A percentile compares a stretch with the other conserved stretches of the same genome.
Conservation (phyloP, 495 filamentous ascomycete species). For the Penicillium lividum region DNA sequence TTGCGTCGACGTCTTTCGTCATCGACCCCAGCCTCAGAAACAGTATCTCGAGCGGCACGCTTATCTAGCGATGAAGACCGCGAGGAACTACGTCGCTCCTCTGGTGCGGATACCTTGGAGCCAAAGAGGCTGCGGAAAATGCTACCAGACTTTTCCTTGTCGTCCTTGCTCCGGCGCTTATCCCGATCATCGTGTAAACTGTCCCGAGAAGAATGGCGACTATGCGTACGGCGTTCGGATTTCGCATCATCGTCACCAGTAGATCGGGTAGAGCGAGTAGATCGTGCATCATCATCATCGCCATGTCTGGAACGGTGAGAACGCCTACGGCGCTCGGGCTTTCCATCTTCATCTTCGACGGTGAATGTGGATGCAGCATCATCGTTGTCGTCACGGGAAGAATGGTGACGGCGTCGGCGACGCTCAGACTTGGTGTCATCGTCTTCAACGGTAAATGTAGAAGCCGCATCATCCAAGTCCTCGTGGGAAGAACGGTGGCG, state of each 20-base stretch:
- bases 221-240: conserved; percentile 22
- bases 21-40: conserved; percentile 41
- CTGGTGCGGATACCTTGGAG: conserved; percentile 38
- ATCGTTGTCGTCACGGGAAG: conserved; percentile 13
- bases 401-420: conserved; percentile 13
- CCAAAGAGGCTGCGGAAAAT: conserved; percentile 43
- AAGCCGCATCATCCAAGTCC: conserved; percentile 19
- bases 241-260: conserved; percentile 13
- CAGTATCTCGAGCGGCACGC: conserved; percentile 36
- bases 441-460: conserved; percentile 21
- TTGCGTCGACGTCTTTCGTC: conserved; percentile 47
- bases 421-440: conserved; percentile 13
- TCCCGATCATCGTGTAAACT: conserved; percentile 36
- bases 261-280: not conserved
- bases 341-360: conserved; percentile 1
- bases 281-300: not conserved
- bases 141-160: conserved; percentile 36
- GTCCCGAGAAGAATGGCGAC: conserved; percentile 28
- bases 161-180: conserved; percentile 24
- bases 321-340: conserved; percentile 5
- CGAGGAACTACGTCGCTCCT: conserved; percentile 17
- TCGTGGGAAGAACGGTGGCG: conserved; percentile 10
- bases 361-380: conserved; percentile 4
- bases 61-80: conserved; percentile 39
- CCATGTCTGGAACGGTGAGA: not conserved